Percentiles rank a stretch among this genome's conserved stretches.
These are phyloP conservation scores for Hemisphaericaspora xylofermentans DNA, from an alignment of 1,139 yeast species.

Conservation along the genomic window DNA sequence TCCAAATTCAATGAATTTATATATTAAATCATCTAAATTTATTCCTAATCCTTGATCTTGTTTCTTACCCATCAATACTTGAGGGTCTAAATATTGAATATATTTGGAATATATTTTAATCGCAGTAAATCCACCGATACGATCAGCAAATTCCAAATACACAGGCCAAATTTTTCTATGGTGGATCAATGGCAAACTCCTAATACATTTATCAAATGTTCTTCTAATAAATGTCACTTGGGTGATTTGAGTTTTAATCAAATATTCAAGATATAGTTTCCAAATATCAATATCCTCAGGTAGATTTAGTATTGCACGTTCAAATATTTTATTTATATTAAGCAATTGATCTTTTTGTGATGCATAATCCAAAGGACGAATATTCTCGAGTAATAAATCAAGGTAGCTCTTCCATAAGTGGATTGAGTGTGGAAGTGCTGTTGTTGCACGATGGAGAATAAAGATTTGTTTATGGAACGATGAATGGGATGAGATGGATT, in stretches of 20 bases:
- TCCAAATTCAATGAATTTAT: constrained; percentile 26
- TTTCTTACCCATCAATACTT: constrained; percentile 7
- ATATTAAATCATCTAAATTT: constrained; percentile 20
- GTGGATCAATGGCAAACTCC: constrained; percentile 47
- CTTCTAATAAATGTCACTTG: constrained; percentile 46
- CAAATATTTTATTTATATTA: constrained; percentile 44
- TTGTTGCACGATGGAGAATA: constrained; percentile 55
- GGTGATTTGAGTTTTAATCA: constrained; percentile 30
- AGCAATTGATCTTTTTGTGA: constrained; percentile 15
- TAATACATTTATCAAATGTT: constrained; percentile 54
- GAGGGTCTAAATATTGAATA: constrained; percentile 28
- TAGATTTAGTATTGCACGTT: constrained; percentile 31
- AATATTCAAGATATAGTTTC: constrained; percentile 52
- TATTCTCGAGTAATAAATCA: constrained; percentile 37
- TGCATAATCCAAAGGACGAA: constrained; percentile 28
- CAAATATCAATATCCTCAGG: constrained; percentile 49
- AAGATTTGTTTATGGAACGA: constrained; percentile 36
- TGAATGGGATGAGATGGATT: constrained; percentile 9
- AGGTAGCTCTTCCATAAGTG: constrained; percentile 60
- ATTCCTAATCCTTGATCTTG: constrained; percentile 5
- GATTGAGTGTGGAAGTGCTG: constrained; percentile 45
- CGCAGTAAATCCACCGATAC: constrained; percentile 43
- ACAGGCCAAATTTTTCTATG: constrained; percentile 65
- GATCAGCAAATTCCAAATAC: constrained; percentile 52
- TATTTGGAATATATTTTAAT: constrained; percentile 45